Percentiles rank a stretch among this genome's conserved stretches.
These are phyloP conservation scores for Tulasnella sp. DNA, from an alignment of 768 basidiomycete genomes.

Conservation along the genomic window DNA sequence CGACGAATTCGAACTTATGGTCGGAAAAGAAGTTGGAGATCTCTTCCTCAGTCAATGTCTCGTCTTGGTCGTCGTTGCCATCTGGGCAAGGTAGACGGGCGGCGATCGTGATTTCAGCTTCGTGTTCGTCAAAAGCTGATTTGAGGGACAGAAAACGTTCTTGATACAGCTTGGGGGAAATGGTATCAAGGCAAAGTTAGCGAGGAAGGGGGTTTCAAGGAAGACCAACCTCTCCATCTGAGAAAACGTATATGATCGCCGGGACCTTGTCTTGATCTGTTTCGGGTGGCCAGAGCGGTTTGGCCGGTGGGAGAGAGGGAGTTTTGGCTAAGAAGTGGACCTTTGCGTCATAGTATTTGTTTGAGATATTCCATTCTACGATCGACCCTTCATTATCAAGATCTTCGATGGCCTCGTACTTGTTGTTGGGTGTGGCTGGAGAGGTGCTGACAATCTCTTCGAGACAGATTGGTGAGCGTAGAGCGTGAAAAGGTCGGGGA, in stretches of 20 bases:
- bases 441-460: neutral
- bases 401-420: neutral
- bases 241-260: conserved; percentile 66
- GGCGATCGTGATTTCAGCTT: conserved; percentile 63
- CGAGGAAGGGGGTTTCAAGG: conserved; percentile 6
- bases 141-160: conserved; percentile 38
- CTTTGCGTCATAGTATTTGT: conserved; percentile 71
- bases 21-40: conserved; percentile 56
- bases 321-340: conserved; percentile 41
- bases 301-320: conserved; percentile 1
- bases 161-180: conserved; percentile 39
- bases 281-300: conserved; percentile 34
- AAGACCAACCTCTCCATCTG: conserved; percentile 43
- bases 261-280: conserved; percentile 39
- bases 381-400: conserved; percentile 2
- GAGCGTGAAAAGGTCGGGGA: too few relatives aligned
- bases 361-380: conserved; percentile 64
- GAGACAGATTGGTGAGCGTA: neutral
- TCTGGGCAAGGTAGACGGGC: conserved; percentile 36
- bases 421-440: neutral
- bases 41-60: conserved; percentile 30
- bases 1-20: conserved; percentile 68
- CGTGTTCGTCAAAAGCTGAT: conserved; percentile 27
- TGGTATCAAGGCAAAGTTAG: neutral
- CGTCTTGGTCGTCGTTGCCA: conserved; percentile 20